Conservation (phyloP, 805 yeast genomes). For the Kodamaea laetipori region DNA sequence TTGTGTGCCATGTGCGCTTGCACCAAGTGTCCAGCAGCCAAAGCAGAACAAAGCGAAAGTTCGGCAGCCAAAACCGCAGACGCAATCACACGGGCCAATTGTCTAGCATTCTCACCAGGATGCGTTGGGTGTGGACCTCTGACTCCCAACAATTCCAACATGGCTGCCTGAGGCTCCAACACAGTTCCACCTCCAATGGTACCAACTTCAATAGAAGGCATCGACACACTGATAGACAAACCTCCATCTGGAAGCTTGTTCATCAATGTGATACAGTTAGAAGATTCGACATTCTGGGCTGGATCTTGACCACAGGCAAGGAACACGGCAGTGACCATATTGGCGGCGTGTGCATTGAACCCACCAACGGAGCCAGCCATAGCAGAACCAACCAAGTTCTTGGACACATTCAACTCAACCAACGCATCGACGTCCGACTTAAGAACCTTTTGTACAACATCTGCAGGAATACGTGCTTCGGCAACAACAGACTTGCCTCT, state of each 20-base stretch:
- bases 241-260: constrained; percentile 73
- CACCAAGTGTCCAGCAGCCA: constrained; percentile 98
- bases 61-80: constrained; percentile 96
- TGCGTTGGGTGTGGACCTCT: constrained; percentile 92
- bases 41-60: constrained; percentile 88
- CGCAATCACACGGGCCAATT: constrained; percentile 89
- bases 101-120: constrained; percentile 95
- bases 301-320: constrained; percentile 99
- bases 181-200: constrained; percentile 99
- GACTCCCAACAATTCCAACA: constrained; percentile 92
- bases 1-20: constrained; percentile 97
- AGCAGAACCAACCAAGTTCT: constrained; percentile 94
- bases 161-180: constrained; percentile 93
- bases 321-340: constrained; percentile 89
- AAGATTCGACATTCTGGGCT: constrained; percentile 98
- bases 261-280: constrained; percentile 97
- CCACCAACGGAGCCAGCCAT: constrained; percentile 99
- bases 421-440: constrained; percentile 91
- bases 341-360: constrained; percentile 97
- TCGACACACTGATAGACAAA: constrained; percentile 89
- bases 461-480: constrained; percentile 86
- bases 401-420: constrained; percentile 84
- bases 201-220: constrained; percentile 99
- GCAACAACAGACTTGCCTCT: constrained; percentile 98
- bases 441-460: constrained; percentile 75